Evolutionary conservation across 2,329 filamentous ascomycete species (phyloP).

Genomic region (Claviceps purpurea): DNA sequence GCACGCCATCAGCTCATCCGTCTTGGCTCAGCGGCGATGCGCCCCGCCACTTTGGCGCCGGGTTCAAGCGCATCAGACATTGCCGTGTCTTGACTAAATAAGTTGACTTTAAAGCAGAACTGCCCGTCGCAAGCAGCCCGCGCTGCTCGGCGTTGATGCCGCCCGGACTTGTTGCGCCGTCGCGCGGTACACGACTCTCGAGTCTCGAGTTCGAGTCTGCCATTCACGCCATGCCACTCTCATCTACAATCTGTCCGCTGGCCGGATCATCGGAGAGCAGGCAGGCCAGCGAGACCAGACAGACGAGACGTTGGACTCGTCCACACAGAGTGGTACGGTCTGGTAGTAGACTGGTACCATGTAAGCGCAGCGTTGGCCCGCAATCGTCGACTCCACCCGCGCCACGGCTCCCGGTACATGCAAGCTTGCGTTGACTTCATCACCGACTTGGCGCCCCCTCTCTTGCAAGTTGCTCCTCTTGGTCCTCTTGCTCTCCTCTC

Average conservation of each 20-base stretch:
- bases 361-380: not conserved
- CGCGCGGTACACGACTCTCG: too few relatives aligned
- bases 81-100: not conserved
- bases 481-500: not conserved
- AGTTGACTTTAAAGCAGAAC: not conserved
- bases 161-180: too few relatives aligned
- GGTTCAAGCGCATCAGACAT: not conserved
- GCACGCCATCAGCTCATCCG: constrained; percentile 3
- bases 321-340: too few relatives aligned
- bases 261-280: too few relatives aligned
- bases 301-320: too few relatives aligned
- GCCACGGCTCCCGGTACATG: not conserved
- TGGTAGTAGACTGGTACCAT: too few relatives aligned
- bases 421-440: not conserved
- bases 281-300: too few relatives aligned
- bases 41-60: not conserved
- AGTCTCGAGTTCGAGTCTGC: too few relatives aligned
- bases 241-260: too few relatives aligned
- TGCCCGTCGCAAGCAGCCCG: not conserved
- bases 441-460: not conserved
- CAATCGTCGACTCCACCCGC: not conserved
- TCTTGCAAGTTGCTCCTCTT: not conserved
- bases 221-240: too few relatives aligned
- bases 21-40: not conserved
- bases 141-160: not conserved